Base-by-base conservation (phyloP, 371 early-diverging fungal genomes). In the Haplosporangium sp. region DNA sequence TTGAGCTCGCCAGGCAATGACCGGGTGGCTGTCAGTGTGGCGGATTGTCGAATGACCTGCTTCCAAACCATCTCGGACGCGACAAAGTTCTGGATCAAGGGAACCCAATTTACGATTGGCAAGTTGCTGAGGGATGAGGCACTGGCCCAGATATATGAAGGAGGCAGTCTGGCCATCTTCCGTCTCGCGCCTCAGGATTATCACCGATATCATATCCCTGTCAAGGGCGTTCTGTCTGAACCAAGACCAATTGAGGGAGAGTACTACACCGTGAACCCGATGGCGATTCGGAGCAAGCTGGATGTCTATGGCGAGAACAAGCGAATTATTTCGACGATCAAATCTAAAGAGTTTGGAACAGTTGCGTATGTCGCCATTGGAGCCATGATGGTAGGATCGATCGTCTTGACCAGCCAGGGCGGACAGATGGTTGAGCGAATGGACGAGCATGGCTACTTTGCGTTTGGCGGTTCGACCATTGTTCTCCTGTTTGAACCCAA, bases 151-250 rank as follows among this genome's bases (percentile, higher is more conserved):
- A 62, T 72, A 1, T 93, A 83, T 74, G 83, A 85, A 6, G 91
- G 87, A 2, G 95, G 94, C 4, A 72, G 87, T 0, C 61, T 94
- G 55, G 87, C 88, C 18, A 89, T 95, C 23, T 95, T 92, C 74
- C 85, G 96, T 29, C 83, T 95, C 20, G 94, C 95, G 0, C 95
- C 96, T 2, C 94, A 94, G 65, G 96, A 95, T 69, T 95, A 95
- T 43, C 41, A 10, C 52, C 61, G 68, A 29, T 94, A 92, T 80
- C 94, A 95, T 66, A 81, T 86, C 3, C 96, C 96, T 18, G 91
- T 94, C 2, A 92, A 92, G 73, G 94, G 95, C 8, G 68, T 79
- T 1, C 67, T 93, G n/a, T 82, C 81, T 8, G 83, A 83, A 12
- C 86, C 88, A 7, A 83, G 81, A 37, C 68, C 69, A 40, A 86